Evolutionary conservation across 805 yeast species (phyloP).

Genomic region (Grigorovia humatica): DNA sequence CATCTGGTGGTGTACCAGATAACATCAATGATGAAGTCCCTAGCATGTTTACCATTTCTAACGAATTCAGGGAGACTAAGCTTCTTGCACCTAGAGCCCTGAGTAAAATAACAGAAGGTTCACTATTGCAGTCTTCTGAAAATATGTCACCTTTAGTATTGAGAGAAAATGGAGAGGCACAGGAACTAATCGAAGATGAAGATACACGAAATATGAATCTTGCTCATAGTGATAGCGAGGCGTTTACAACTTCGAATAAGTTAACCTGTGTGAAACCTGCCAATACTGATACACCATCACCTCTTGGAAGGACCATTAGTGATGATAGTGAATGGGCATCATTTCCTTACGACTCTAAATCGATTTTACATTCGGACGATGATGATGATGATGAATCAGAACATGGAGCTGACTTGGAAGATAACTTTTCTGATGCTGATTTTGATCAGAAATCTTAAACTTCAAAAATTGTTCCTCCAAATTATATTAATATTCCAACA

Average conservation of each 20-base stretch:
- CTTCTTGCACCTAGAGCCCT: background rate
- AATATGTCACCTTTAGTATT: background rate
- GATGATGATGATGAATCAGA: slow-evolving; percentile 5
- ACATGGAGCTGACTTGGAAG: slow-evolving; percentile 22
- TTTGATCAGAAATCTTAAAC: background rate
- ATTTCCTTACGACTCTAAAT: slow-evolving; percentile 9
- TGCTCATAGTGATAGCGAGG: background rate
- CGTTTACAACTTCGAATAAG: background rate
- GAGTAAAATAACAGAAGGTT: background rate
- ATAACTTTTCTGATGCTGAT: slow-evolving; percentile 11
- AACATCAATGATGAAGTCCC: background rate
- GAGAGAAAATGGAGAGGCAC: background rate
- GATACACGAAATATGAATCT: background rate
- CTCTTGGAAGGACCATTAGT: slow-evolving; percentile 8
- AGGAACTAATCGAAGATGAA: background rate
- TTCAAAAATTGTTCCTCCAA: background rate
- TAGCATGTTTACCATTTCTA: background rate
- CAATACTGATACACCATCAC: background rate
- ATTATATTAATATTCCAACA: background rate
- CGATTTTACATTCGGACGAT: slow-evolving; percentile 13
- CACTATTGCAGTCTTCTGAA: background rate
- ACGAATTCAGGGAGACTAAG: background rate
- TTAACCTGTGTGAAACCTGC: background rate
- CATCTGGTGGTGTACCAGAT: slow-evolving; percentile 2
- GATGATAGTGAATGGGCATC: slow-evolving; percentile 17